phyloP scores from a whole-genome alignment of 75 land plant species.

The Azolla pinnata region DNA sequence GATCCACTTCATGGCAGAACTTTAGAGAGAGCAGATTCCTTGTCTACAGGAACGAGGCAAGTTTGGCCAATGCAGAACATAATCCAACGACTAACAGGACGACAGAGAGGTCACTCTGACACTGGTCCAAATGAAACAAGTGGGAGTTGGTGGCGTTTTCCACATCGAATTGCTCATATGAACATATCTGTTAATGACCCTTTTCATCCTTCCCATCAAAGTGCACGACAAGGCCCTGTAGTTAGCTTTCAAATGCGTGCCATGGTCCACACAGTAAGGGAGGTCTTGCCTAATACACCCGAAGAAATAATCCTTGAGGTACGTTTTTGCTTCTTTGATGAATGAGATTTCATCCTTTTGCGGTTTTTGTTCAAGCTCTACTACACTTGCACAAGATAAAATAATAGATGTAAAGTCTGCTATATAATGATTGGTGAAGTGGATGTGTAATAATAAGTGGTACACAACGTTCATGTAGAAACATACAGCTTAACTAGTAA shows the following conservation, averaged over 20 bases:
- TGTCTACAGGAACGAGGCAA: neutral
- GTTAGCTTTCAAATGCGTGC: conserved; percentile 37
- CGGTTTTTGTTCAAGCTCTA: no score
- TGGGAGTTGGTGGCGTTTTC: conserved; percentile 7
- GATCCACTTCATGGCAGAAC: no score
- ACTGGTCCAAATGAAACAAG: neutral
- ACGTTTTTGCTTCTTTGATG: no score
- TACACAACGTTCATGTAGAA: no score
- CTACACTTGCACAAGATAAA: no score
- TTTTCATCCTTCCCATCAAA: no score
- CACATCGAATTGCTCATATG: conserved; percentile 44
- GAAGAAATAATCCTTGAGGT: conserved; percentile 90
- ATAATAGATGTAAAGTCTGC: no score
- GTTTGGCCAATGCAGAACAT: neutral
- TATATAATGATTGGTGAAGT: no score
- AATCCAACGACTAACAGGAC: neutral
- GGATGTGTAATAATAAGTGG: no score
- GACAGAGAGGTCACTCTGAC: neutral
- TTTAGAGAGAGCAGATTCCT: neutral
- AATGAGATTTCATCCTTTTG: no score
- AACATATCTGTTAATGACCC: no score
- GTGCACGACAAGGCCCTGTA: neutral
- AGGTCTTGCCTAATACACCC: conserved; percentile 81
- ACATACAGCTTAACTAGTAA: no score
- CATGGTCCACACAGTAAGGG: conserved; percentile 76